Percentiles rank a stretch among this genome's conserved stretches.
Evolutionary conservation across 495 filamentous ascomycete genomes (phyloP).

Genomic region (Cryomyces antarcticus): DNA sequence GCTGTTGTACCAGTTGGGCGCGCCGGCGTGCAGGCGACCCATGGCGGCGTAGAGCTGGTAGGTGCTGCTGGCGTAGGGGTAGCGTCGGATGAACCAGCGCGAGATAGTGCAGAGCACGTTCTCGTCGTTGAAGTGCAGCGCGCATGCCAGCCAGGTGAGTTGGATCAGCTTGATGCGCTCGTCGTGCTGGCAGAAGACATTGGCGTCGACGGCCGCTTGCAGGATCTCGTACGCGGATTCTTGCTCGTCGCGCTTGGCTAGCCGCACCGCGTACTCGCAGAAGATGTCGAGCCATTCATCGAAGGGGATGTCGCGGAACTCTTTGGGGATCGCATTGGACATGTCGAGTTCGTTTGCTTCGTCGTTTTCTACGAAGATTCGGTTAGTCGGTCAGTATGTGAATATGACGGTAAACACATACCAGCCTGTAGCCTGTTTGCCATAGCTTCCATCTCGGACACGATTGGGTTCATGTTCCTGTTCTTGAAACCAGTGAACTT

Average conservation of each 20-base stretch:
- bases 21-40: constrained; percentile 37
- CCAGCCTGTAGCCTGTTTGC: constrained; percentile 24
- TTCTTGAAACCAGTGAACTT: constrained; percentile 45
- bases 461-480: constrained; percentile 21
- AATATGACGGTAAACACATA: no score
- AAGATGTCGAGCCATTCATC: constrained; percentile 80
- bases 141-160: constrained; percentile 34
- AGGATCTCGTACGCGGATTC: constrained; percentile 60
- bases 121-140: constrained; percentile 58
- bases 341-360: neutral
- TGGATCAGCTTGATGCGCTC: constrained; percentile 41
- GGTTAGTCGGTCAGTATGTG: no score
- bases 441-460: constrained; percentile 44
- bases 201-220: constrained; percentile 49
- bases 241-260: constrained; percentile 36
- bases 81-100: constrained; percentile 73
- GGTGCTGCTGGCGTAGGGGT: constrained; percentile 64
- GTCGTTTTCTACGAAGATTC: neutral
- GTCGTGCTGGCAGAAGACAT: constrained; percentile 53
- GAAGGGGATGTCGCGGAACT: constrained; percentile 64
- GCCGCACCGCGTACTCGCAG: constrained; percentile 56
- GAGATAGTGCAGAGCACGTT: constrained; percentile 43
- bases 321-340: constrained; percentile 25
- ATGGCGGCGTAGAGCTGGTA: constrained; percentile 63
- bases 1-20: constrained; percentile 30